A percentile compares a stretch with the other conserved stretches of the same genome.
phyloP scores from a whole-genome alignment of 2,329 filamentous ascomycete genomes.

The Plectosphaerella plurivora region DNA sequence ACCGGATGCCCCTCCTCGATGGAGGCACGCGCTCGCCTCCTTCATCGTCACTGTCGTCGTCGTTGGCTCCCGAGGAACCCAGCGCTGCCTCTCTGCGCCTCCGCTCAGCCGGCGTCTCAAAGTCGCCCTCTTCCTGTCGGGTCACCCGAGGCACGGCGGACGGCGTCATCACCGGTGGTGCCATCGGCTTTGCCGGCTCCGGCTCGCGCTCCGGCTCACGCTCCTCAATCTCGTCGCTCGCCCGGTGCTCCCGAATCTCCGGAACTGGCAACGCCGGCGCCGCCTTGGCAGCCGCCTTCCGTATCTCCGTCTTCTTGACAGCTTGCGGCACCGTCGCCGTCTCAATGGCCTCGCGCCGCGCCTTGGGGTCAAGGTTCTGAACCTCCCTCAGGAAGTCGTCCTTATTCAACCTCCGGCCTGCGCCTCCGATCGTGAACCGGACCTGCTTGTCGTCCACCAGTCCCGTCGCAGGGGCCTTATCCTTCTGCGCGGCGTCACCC shows the following conservation, averaged over 20 bases:
- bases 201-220: neutral
- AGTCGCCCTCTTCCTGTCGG: slow-evolving; percentile 34
- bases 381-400: slow-evolving; percentile 75
- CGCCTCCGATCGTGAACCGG: slow-evolving; percentile 70
- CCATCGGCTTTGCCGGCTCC: slow-evolving; percentile 45
- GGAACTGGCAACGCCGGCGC: neutral
- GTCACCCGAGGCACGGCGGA: slow-evolving; percentile 50
- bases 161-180: slow-evolving; percentile 64
- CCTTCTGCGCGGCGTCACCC: slow-evolving; percentile 22
- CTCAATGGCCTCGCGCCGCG: slow-evolving; percentile 50
- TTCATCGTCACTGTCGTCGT: slow-evolving; percentile 53
- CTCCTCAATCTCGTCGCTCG: neutral
- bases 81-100: slow-evolving; percentile 70
- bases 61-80: slow-evolving; percentile 42
- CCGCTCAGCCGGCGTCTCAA: slow-evolving; percentile 70
- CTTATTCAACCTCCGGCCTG: slow-evolving; percentile 74
- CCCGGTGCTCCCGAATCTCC: slow-evolving; percentile 2
- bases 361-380: slow-evolving; percentile 64
- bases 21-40: slow-evolving; percentile 49
- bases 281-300: slow-evolving; percentile 24
- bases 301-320: slow-evolving; percentile 44
- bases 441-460: slow-evolving; percentile 67
- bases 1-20: slow-evolving; percentile 53
- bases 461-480: slow-evolving; percentile 36
- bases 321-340: slow-evolving; percentile 42